Base-by-base conservation (phyloP, 768 basidiomycete species). In the Favolaschia claudopus region DNA sequence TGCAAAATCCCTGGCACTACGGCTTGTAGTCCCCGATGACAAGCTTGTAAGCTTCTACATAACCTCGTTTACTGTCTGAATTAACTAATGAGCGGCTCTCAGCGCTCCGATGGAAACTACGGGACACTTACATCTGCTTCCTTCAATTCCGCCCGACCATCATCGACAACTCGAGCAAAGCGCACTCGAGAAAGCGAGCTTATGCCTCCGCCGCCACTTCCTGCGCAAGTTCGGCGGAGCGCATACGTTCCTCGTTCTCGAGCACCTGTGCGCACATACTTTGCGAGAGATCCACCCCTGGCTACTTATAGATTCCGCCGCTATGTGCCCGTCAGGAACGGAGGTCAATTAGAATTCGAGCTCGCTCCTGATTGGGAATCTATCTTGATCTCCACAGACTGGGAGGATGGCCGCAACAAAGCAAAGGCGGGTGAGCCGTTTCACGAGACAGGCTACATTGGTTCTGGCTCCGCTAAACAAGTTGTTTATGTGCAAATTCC, bases 401-500 rank as follows among this genome's bases (percentile, higher is more conserved):
- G 48, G 48, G 22, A 29, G 25, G 22, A 19, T 5, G 60, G 55
- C 9, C 12, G 29, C 8, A 17, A 19, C 5, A 40, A 43, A 31
- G 17, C 31, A 5, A 42, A n/a, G 10, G 17, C 4, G 3, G 17
- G 17, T 7, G n/a, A 28, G 3, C 17, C 14, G 2, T 44, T 34
- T 45, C 48, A 49, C 24, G 12, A 42, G 1, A 58, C 62, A 15
- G 62, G 62, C 4, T 67, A 42, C 36, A 50, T 67, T 45, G 66
- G 66, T 12, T 4, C 15, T 24, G 66, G 66, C 19, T 49, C 39
- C 14, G 25, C 66, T 0, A 67, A 67, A 34, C 32, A 32, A 4
- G 60, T 54, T 13, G 46, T 67, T 29, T 67, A 67, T 54, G 63
- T 64, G 47, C 24, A 22, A 29, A 20, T 37, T 24, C 7, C 43